Evolutionary conservation across 225 moss, liverwort and hornwort genomes (phyloP), one percentile per base, ranked within the genome.

Genomic region (Anthoceros angustus): DNA sequence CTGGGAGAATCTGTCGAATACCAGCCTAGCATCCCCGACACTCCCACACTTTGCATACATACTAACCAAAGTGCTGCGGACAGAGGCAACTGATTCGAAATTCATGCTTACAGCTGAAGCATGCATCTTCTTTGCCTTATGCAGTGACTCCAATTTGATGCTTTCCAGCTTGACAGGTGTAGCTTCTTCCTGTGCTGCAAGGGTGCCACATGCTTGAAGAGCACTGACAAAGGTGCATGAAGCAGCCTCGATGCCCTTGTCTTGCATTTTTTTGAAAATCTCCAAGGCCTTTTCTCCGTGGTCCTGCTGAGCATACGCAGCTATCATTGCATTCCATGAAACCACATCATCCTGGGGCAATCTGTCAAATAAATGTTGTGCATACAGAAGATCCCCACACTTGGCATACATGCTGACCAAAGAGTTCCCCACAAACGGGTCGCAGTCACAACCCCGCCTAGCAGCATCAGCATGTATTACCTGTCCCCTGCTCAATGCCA

Each of bases 201-300:
- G 8, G 55, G n/a, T n/a, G 7, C n/a, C 55, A 55, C 55, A 55
- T 55, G 55, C 8, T 55, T 55, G 55, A 55, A 55, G 55, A 55
- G 55, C 55, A n/a, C 55, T 9, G n/a, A 55, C 55, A 55, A 55
- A 55, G 15, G 55, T 55, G 14, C 55, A 23, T 7, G 6, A 55
- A 55, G 5, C 23, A 7, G 55, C 5, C 18, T 3, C 23, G 55
- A 55, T 23, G 23, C 16, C 55, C 23, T 55, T 12, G 5, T 15
- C 8, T 7, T 55, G 55, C 55, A 55, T 18, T 55, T 55, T 18
- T 20, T 18, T 23, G 55, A 18, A 55, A 7, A 55, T 18, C n/a
- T 55, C 18, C 18, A 55, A 18, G 23, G 55, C 55, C 6, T 1
- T 55, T 23, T 55, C n/a, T 18, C 55, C 55, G 7, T 55, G n/a